Evolutionary conservation across 805 yeast genomes (phyloP), one percentile per base, ranked within the genome.

Genomic region (Suhomyces faveliae): DNA sequence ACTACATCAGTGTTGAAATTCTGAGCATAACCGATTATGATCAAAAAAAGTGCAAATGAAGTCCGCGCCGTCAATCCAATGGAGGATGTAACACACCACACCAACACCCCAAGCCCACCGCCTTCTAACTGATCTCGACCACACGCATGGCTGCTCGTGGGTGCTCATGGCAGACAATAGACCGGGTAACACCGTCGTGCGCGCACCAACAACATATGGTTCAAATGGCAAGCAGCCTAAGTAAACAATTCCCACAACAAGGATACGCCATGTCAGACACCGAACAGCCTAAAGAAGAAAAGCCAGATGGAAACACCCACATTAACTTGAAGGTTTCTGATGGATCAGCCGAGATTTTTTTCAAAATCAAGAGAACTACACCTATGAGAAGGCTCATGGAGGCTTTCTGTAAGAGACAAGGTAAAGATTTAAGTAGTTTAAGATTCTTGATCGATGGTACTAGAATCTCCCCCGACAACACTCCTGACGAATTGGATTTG

Each of bases 401-500:
- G 62, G 96, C 97, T 10, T 94, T 92, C 68, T 95, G 98, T 67
- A 91, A 91, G 73, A 87, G 99, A 76, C 96, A 92, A 64, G 98
- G 98, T 39, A 92, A 92, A 67, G 83, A 86, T 54, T 72, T 86
- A 63, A 82, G 80, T 57, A 81, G 92, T 44, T 74, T 94, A 66
- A 83, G 98, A 68, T 94, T 94, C 67, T 76, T 94, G 62, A 85
- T 85, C 64, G 99, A 94, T 56, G 99, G 99, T 54, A 87, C 89
- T 57, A 83, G 98, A 63, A 84, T 94, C 51, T 77, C 80, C 54
- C 87, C 91, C 8, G 91, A 86, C 50, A 89, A 88, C 60, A 94
- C 99, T 4, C 98, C 99, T 5, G 96, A 87, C 35, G 88, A 83
- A 53, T 78, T 94, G 60, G 98, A 89, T 44, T 83, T 94, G 81